These are phyloP conservation scores for Penicillium crustosum DNA, from an alignment of 2,329 filamentous ascomycete species.

Conservation along the genomic window DNA sequence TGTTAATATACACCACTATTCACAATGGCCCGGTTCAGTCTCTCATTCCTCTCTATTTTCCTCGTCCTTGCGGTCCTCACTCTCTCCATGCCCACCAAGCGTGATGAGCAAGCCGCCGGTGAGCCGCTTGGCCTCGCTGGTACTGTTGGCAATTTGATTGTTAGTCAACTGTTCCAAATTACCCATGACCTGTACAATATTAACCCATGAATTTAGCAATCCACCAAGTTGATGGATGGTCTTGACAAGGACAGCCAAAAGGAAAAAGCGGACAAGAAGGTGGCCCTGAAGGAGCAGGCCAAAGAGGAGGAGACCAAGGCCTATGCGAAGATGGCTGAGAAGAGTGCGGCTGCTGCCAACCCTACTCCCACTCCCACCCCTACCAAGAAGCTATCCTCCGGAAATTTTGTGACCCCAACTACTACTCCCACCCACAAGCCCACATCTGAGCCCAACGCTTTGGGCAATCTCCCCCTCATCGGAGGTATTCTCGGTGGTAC, in stretches of 20 bases:
- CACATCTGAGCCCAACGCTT: constrained; percentile 17
- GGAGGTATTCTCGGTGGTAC: constrained; percentile 23
- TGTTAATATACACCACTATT: constrained; percentile 1
- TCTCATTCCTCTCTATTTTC: constrained; percentile 32
- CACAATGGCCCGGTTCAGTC: constrained; percentile 35
- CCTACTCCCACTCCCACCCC: constrained; percentile 9
- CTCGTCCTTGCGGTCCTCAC: constrained; percentile 32
- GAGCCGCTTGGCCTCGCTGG: constrained; percentile 10
- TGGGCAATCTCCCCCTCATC: constrained; percentile 26
- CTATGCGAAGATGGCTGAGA: not conserved
- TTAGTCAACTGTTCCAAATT: constrained; percentile 3
- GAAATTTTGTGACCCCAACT: constrained; percentile 24
- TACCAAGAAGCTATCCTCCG: constrained; percentile 19
- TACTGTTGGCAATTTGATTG: constrained; percentile 19
- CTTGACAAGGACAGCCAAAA: constrained; percentile 10
- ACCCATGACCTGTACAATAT: not conserved
- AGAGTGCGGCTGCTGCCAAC: constrained; percentile 1
- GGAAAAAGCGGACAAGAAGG: constrained; percentile 6
- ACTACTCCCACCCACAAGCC: constrained; percentile 15
- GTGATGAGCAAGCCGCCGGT: not conserved
- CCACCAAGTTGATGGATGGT: constrained; percentile 18
- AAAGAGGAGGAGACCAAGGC: constrained; percentile 7
- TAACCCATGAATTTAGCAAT: constrained; percentile 14
- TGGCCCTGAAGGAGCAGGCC: constrained; percentile 10
- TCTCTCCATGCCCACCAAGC: constrained; percentile 31